phyloP scores from a whole-genome alignment of 768 basidiomycete species.

The Leccinum imitatum region DNA sequence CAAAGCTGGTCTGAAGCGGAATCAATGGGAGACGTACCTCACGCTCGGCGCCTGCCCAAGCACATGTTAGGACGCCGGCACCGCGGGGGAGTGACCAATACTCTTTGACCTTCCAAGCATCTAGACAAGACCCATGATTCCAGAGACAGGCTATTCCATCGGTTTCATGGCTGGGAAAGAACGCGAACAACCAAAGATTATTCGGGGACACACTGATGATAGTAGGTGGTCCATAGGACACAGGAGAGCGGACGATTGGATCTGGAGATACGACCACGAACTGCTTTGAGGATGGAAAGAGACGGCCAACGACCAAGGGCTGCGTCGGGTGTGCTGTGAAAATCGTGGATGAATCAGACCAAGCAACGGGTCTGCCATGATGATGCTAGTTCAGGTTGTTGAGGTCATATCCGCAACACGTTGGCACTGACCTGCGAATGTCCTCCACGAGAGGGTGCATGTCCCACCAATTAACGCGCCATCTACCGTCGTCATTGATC shows the following conservation, averaged over 20 bases:
- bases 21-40: conserved; percentile 44
- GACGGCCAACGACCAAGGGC: conserved; percentile 57
- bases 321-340: conserved; percentile 66
- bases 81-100: conserved; percentile 52
- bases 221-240: conserved; percentile 59
- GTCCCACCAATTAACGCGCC: conserved; percentile 77
- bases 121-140: conserved; percentile 56
- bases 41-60: conserved; percentile 60
- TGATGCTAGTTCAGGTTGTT: conserved; percentile 1
- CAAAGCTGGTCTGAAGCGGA: neutral
- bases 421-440: conserved; percentile 45
- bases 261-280: conserved; percentile 57
- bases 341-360: conserved; percentile 69
- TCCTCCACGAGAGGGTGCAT: conserved; percentile 60
- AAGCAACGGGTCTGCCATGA: conserved; percentile 58
- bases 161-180: conserved; percentile 58
- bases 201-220: conserved; percentile 58
- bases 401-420: neutral
- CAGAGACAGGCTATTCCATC: conserved; percentile 69
- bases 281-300: conserved; percentile 69
- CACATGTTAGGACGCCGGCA: conserved; percentile 58
- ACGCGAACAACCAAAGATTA: conserved; percentile 71
- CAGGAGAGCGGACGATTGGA: conserved; percentile 44
- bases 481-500: conserved; percentile 48
- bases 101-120: conserved; percentile 60